phyloP scores from a whole-genome alignment of 176 grass and related monocot species.

The Aegilops longissima region DNA sequence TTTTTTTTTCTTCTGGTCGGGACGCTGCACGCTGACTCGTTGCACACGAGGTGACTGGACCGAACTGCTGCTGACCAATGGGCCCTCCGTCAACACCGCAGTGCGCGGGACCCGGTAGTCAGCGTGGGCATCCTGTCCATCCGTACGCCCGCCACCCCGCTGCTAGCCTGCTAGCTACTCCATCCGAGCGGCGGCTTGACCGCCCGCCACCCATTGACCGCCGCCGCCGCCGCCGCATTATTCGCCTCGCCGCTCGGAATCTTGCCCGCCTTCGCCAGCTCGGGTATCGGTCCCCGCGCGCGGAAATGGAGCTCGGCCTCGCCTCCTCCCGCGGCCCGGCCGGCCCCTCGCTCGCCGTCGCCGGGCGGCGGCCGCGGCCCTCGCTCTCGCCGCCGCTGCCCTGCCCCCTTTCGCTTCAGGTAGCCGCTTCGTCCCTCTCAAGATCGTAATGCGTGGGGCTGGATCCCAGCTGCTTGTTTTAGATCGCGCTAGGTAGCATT shows the following conservation, averaged over 20 bases:
- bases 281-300: background rate
- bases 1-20: no score
- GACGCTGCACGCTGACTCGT: background rate
- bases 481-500: background rate
- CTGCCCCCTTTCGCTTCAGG: constrained; percentile 11
- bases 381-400: background rate
- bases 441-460: background rate
- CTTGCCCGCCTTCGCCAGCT: background rate
- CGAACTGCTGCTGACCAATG: background rate
- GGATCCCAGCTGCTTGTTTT: background rate
- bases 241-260: background rate
- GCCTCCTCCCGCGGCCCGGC: background rate
- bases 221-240: background rate
- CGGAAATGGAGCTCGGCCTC: constrained; percentile 42
- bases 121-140: background rate
- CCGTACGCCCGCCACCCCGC: background rate
- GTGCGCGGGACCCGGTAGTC: no score
- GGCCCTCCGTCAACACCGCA: background rate
- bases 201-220: background rate
- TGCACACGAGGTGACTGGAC: background rate
- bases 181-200: background rate
- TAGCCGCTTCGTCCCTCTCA: background rate
- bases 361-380: background rate
- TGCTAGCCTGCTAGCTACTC: no score
- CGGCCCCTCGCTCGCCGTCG: background rate